Base-by-base conservation (phyloP, 441 rosid genomes). In the Syzygium syzygioides region DNA sequence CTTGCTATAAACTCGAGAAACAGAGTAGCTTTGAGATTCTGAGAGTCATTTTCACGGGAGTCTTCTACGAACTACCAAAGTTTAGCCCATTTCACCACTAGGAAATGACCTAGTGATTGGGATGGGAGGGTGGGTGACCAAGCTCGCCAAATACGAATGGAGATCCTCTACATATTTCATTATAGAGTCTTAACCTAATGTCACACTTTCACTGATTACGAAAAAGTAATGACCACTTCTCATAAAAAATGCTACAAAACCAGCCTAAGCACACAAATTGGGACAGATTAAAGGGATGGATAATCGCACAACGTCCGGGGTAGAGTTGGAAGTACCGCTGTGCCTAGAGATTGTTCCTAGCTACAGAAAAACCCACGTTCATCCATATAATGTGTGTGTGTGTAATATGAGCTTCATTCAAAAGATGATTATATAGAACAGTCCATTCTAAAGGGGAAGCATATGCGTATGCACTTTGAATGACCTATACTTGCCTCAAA, bases 401-500 rank as follows among this genome's bases (percentile, higher is more conserved):
- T 18, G 79, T 2, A 12, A 41, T 23, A 76, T 12, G 25, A 37
- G 83, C 52, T 76, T 76, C 83, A 32, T 32, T 76, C n/a, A 45
- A 76, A 41, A 10, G 52, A 76, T 41, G 3, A 76, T 41, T 45
- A 76, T n/a, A 28, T 12, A 41, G 52, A 76, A 41, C 50, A 76
- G 83, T 76, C 79, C 79, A 19, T 19, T 68, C 7, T 68, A 48
- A 54, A 54, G 57, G 57, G 57, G 57, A n/a, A 54, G 86, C 23
- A 23, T n/a, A 20, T 52, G 86, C 26, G 41, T 56, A 28, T 26
- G 52, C 11, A 59, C 25, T 54, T 18, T 1, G 52, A 45, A 55
- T 54, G 41, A 55, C 25, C 59, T 9, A 14, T 50, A 84, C 59
- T 85, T 91, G 92, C 99, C 96, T 98, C 99, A 91, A 98, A 97